phyloP scores from a whole-genome alignment of 768 basidiomycete species.

The Kondoa malvinella region DNA sequence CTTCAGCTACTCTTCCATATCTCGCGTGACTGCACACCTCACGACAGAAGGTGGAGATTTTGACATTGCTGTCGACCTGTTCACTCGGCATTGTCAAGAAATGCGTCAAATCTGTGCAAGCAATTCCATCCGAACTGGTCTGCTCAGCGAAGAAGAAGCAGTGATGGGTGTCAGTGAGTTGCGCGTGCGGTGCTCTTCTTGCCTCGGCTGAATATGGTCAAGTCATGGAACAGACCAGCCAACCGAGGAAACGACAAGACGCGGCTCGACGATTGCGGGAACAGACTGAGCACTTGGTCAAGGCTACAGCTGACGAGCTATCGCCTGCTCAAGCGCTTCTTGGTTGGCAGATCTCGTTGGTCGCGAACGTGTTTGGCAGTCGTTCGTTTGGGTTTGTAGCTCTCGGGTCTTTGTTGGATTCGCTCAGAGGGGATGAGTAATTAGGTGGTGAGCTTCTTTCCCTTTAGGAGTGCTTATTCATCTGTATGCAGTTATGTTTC shows the following conservation, averaged over 20 bases:
- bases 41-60: neutral
- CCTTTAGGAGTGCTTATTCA: too few relatives aligned
- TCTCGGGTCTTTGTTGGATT: neutral
- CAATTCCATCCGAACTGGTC: neutral
- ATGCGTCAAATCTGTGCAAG: neutral
- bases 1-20: neutral
- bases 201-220: neutral
- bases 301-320: neutral
- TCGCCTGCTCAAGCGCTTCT: neutral
- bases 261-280: neutral
- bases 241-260: neutral
- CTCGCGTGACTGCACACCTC: neutral
- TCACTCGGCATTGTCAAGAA: neutral
- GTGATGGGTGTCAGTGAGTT: neutral
- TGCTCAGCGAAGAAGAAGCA: neutral
- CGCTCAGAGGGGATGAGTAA: neutral
- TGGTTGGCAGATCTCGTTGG: neutral
- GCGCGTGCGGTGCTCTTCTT: neutral
- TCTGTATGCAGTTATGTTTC: too few relatives aligned
- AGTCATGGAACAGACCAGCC: neutral
- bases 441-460: too few relatives aligned
- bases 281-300: neutral
- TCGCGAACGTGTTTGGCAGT: neutral
- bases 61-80: neutral
- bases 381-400: neutral